These are phyloP conservation scores for Heimioporus sp. DNA, from an alignment of 768 basidiomycete genomes.

Conservation along the genomic window DNA sequence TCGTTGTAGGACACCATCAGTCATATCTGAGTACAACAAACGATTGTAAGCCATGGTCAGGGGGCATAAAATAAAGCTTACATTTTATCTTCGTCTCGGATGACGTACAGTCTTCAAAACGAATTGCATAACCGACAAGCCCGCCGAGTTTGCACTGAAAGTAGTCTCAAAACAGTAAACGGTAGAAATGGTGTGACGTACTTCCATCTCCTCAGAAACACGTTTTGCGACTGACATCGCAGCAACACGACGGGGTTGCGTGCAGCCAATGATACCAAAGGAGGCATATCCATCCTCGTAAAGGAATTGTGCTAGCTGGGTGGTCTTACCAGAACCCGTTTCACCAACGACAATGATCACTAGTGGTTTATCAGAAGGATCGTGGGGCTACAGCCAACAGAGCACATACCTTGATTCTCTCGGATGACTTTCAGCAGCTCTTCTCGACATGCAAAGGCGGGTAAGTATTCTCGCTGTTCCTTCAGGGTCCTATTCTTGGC, in stretches of 20 bases:
- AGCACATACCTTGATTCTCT: slow-evolving; percentile 84
- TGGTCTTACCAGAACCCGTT: slow-evolving; percentile 99
- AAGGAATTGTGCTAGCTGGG: slow-evolving; percentile 91
- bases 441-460: slow-evolving; percentile 96
- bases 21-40: slow-evolving; percentile 71
- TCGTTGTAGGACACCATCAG: slow-evolving; percentile 96
- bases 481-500: slow-evolving; percentile 81
- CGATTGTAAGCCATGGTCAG: neutral
- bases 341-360: slow-evolving; percentile 97
- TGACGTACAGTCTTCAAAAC: slow-evolving; percentile 97
- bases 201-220: slow-evolving; percentile 99
- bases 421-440: slow-evolving; percentile 84
- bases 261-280: slow-evolving; percentile 91
- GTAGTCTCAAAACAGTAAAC: slow-evolving; percentile 3
- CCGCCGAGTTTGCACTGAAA: slow-evolving; percentile 81
- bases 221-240: slow-evolving; percentile 99
- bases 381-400: too few species aligned
- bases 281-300: slow-evolving; percentile 96
- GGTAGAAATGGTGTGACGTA: slow-evolving; percentile 31
- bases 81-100: slow-evolving; percentile 97
- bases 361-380: slow-evolving; percentile 27
- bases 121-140: slow-evolving; percentile 95
- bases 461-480: slow-evolving; percentile 94
- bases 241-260: slow-evolving; percentile 97
- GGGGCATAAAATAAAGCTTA: slow-evolving; percentile 35